Base-by-base conservation (phyloP, 495 filamentous ascomycete genomes). In the Tuber umbilicatum region DNA sequence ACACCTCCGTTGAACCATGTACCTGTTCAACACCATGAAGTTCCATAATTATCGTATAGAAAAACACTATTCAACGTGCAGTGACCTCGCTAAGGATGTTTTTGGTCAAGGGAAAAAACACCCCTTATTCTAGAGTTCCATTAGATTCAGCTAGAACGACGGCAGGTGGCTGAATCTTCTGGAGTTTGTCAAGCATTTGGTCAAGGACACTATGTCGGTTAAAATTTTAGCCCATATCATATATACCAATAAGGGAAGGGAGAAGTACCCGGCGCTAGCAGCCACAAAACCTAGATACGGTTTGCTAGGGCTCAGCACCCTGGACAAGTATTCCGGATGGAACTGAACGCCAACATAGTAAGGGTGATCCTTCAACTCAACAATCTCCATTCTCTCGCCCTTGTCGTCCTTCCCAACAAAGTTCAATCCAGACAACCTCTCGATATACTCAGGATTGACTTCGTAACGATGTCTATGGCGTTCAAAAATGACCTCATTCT, bases 281-380 rank as follows among this genome's bases (percentile, higher is more conserved):
- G 94, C 93, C 68, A 97, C 88, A 81, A 97, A 94, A 6, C 94
- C 94, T 7, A 97, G 86, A 85, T 93, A 95, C 1, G 92, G 89
- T 82, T 89, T 89, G 79, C 89, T 91, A 1, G 93, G 93, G 42
- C 88, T 84, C 77, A 94, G 84, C 9, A 95, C 93, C 45, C 90
- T 86, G 43, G 85, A 87, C 55, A 91, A 84, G 76, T 95, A 96
- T 82, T 97, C 93, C 0, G 93, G 93, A 84, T 97, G 93, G 82
- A 91, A 94, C 83, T 96, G 93, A 31, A 95, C 92, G 74, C 90
- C 95, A 27, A 99, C 92, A 82, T 90, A 99, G 86, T 89, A 99
- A 1, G 92, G 91, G 82, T 99, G 95, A 74, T 97, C 92, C 81
- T 88, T 89, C 71, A 97, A 83, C 84, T 99, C 95, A 38, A 97